Evolutionary conservation across 2,329 filamentous ascomycete genomes (phyloP), one percentile per base, ranked within the genome.

Genomic region (Erysiphe pisi): DNA sequence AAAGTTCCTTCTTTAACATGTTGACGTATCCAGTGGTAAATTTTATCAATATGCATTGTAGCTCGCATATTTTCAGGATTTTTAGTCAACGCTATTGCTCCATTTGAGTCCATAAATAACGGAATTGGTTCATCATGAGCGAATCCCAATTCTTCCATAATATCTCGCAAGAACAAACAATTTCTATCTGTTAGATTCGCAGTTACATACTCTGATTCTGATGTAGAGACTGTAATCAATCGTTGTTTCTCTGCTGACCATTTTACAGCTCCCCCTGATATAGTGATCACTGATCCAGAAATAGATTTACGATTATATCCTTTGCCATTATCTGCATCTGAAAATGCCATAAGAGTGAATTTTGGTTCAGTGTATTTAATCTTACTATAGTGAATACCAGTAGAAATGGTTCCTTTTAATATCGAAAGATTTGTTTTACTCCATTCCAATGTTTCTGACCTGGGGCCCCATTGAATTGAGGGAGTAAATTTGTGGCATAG

Each of bases 21-120:
- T 14, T 58, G 56, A 11, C 61, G 61, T 28, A n/a, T 65, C 61
- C n/a, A 65, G n/a, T 31, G 61, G 25, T 65, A 31, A 1, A n/a
- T 16, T 28, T 65, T 28, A 31, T 65, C 61, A 65, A 65, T 65
- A 31, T 65, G 61, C 0, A 65, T 6, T 6, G 61, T 65, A 4
- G 61, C 61, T 28, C n/a, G 25, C 61, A 65, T 65, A 65, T 65
- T 65, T 65, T 65, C 25, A 0, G n/a, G 61, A 31, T 65, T 65
- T 65, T 65, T 36, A 6, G 6, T 65, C 25, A 65, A 14, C 11
- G 20, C 20, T 28, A 65, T 65, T 31, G 61, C 61, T 25, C 61
- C 61, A 16, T 65, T 11, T 28, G n/a, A 65, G 14, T 65, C 25
- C 8, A 65, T 65, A 22, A 65, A 31, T 31, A 65, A 14, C 2